phyloP scores from a whole-genome alignment of 2,329 filamentous ascomycete genomes.

The Botrytis pseudocinerea region DNA sequence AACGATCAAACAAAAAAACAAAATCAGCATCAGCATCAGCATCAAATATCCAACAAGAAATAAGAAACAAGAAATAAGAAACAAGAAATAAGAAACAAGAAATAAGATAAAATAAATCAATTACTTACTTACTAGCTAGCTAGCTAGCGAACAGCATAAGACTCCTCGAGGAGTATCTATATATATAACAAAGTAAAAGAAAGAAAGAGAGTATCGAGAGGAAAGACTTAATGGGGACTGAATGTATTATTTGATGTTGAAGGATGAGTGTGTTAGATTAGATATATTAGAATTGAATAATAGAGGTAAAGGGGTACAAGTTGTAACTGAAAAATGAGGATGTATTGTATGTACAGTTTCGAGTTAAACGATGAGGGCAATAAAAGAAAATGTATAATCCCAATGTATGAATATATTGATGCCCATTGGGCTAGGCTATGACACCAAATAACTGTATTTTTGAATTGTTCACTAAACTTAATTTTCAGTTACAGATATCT shows the following conservation, averaged over 20 bases:
- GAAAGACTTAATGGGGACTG: accelerated
- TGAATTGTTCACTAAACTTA: not conserved
- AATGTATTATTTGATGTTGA: not conserved
- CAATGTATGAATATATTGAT: not conserved
- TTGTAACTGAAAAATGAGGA: not conserved
- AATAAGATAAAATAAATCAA: too few species aligned
- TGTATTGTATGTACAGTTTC: not conserved
- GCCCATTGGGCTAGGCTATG: not conserved
- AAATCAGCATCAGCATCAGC: too few species aligned
- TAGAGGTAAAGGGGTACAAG: not conserved
- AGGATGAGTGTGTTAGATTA: not conserved
- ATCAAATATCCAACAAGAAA: too few species aligned
- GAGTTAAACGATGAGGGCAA: not conserved
- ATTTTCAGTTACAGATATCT: not conserved
- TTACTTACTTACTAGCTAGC: too few species aligned
- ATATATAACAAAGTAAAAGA: not conserved
- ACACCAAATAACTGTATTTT: not conserved
- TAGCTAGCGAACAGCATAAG: not conserved
- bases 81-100: too few species aligned
- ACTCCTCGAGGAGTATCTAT: not conserved
- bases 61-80: too few species aligned
- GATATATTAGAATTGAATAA: not conserved
- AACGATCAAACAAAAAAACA: too few species aligned
- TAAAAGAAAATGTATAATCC: not conserved
- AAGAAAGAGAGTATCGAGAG: not conserved